Evolutionary conservation across 768 basidiomycete species (phyloP).

Genomic region (Rhodosporidiobolus sp.): DNA sequence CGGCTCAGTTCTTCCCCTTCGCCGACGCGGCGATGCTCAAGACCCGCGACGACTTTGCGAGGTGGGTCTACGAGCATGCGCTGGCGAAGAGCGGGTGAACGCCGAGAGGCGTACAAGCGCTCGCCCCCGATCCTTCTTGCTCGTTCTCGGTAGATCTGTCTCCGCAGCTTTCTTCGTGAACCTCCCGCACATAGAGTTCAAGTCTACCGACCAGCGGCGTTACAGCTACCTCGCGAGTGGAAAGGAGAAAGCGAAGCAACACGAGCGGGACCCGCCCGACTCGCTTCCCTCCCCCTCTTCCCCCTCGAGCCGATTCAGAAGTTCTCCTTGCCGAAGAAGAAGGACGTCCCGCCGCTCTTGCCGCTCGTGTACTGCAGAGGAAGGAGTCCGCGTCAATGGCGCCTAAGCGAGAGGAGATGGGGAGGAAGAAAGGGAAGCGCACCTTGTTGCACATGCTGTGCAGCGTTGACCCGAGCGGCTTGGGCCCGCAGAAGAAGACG

Average conservation of each 20-base stretch:
- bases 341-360: constrained; percentile 63
- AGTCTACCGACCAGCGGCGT: neutral
- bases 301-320: constrained; percentile 15
- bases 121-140: no score
- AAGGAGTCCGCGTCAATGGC: no score
- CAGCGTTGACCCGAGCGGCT: constrained; percentile 49
- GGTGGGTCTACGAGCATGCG: neutral
- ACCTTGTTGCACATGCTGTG: constrained; percentile 74
- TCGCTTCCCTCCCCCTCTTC: neutral
- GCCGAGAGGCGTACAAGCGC: no score
- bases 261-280: neutral
- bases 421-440: neutral
- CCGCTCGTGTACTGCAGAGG: constrained; percentile 61
- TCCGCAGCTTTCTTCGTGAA: no score
- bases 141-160: no score
- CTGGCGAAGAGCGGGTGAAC: no score
- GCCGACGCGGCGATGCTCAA: neutral
- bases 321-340: constrained; percentile 75
- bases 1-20: constrained; percentile 11
- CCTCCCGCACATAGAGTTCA: no score
- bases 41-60: neutral
- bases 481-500: constrained; percentile 71
- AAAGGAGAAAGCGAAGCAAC: neutral
- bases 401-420: accelerated
- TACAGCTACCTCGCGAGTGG: neutral